phyloP scores from a whole-genome alignment of 495 filamentous ascomycete species.

The Gamarada debralockiae region DNA sequence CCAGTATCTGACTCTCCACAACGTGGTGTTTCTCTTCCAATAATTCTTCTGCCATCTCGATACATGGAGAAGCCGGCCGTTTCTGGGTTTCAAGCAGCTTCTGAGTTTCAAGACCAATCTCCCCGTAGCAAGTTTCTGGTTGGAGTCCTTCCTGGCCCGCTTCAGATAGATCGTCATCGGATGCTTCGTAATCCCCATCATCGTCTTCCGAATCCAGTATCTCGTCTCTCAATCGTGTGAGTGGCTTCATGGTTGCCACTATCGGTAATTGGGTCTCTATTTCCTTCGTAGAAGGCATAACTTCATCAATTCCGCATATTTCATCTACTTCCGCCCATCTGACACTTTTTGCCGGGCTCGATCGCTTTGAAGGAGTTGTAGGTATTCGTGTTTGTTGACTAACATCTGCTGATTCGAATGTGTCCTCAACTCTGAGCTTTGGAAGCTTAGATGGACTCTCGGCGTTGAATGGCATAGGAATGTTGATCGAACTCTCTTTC shows the following conservation, averaged over 20 bases:
- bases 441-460: constrained; percentile 7
- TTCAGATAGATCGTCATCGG: constrained; percentile 14
- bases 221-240: constrained; percentile 19
- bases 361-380: constrained; percentile 11
- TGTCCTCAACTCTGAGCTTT: constrained; percentile 19
- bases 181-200: constrained; percentile 23
- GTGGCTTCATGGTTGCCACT: too few species aligned
- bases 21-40: constrained; percentile 25
- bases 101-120: constrained; percentile 33
- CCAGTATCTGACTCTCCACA: neutral
- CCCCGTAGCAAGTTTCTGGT: constrained; percentile 30
- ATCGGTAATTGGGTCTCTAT: too few species aligned
- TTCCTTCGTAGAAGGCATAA: neutral
- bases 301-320: neutral
- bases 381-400: constrained; percentile 11
- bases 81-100: constrained; percentile 8
- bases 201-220: constrained; percentile 24
- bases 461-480: constrained; percentile 14
- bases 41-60: constrained; percentile 13
- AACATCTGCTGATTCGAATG: constrained; percentile 10
- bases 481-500: constrained; percentile 15
- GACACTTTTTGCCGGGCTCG: constrained; percentile 24
- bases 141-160: constrained; percentile 25
- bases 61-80: neutral
- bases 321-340: constrained; percentile 18